Evolutionary conservation across 768 basidiomycete species (phyloP), one percentile per base, ranked within the genome.

Genomic region (Boletus edulis): DNA sequence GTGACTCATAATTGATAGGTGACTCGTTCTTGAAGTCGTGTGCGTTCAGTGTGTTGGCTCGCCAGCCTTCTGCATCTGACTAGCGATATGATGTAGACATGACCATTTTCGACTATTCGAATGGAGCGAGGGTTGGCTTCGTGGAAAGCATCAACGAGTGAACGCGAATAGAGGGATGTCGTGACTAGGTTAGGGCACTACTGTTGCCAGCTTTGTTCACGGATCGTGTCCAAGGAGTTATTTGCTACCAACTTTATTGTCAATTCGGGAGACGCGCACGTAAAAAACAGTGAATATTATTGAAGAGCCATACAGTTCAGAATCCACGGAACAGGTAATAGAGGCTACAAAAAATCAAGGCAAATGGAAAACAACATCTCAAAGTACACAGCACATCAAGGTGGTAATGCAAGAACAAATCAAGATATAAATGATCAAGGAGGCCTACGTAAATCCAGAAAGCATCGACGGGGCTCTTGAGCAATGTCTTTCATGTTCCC

Each of bases 21-120:
- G 84, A 80, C 64, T 79, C 77, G 60, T 86, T 88, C 62, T 64
- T 87, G 44, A 88, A 87, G 71, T 84, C 81, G 11, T 88, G 86
- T 83, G 56, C 65, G 82, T 40, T 8, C 27, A 40, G 20, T 27
- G 2, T 35, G 20, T 27, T 4, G 13, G 20, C 37, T 38, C 3
- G 29, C 9, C 8, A 37, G 20, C 15, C 29, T 8, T 20, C 3
- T 39, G 13, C n/a, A n/a, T 14, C 56, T 61, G 53, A 59, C 6
- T 41, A 20, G 10, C 15, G 14, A 2, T 45, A 39, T 14, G 22
- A 39, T 14, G 22, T 52, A 86, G 84, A 83, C 80, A 83, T 87
- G 62, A 73, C 80, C 6, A 73, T 79, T 24, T 87, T 78, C 61
- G 86, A 87, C 66, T 84, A 85, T 55, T 73, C 78, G 5, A 73